Evolutionary conservation across 2,329 filamentous ascomycete genomes (phyloP), one percentile per base, ranked within the genome.

Genomic region (Setomelanomma holmii): DNA sequence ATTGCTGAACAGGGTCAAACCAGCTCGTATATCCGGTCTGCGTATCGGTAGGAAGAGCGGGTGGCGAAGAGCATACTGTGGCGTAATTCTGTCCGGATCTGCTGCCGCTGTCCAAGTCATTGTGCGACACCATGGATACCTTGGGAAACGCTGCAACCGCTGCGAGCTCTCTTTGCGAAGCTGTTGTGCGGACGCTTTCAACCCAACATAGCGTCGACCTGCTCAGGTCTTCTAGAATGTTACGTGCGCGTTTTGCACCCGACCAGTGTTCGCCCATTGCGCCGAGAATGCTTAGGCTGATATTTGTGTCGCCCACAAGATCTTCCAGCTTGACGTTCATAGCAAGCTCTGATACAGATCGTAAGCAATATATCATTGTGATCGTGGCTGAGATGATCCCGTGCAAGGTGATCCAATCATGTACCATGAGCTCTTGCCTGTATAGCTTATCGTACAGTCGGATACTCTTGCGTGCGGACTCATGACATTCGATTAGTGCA

Each of bases 191-290:
- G n/a, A 19, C 27, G 8, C 38, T 40, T 46, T 6, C 21, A 12
- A 52, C 40, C 48, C 51, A 55, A 6, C 30, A 21, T 12, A 53
- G 33, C 2, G 55, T 55, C 12, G 52, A 43, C n/a, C 27, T 45
- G 16, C 38, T 45, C 8, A 79, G 55, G 2, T 77, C 76, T 30
- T 80, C 76, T 0, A 81, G 40, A 1, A 79, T 75, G n/a, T 79
- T 76, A 3, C 79, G 73, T 40, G 77, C 76, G 11, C 76, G 71
- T 50, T 79, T 80, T 0, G 80, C 81, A 4, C 80, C 80, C 0
- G 75, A 70, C 80, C 81, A 84, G 51, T 83, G 77, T 50, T 83
- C 81, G 1, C 79, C 81, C 2, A 76, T 77, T 1, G 81, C 81
- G 33, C 81, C 81, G 2, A 84, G 65, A 0, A 83, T 75, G 12